Conservation (phyloP, 495 filamentous ascomycete species). For the Geopyxis carbonaria region DNA sequence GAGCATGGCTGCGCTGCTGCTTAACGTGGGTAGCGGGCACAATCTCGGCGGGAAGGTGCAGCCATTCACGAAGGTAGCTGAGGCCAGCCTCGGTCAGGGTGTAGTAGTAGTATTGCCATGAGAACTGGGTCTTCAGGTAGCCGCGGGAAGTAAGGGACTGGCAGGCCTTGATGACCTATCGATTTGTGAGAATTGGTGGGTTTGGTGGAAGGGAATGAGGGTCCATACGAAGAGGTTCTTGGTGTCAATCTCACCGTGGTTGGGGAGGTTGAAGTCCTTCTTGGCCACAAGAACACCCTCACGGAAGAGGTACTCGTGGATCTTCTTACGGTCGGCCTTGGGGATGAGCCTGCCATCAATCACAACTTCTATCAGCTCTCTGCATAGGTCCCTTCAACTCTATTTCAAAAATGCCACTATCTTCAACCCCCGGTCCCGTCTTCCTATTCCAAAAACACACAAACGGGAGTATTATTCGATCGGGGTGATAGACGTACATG, state of each 20-base stretch:
- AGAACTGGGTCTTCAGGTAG: conserved; percentile 98
- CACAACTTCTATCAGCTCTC: too few species aligned
- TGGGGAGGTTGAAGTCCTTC: conserved; percentile 91
- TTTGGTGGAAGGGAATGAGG: conserved; percentile 2
- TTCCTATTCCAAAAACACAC: too few species aligned
- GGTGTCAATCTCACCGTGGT: conserved; percentile 89
- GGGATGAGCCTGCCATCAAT: conserved; percentile 99
- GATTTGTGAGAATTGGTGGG: neutral
- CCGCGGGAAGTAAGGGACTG: conserved; percentile 96
- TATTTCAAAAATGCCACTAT: too few species aligned
- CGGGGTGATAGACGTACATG: conserved; percentile 1
- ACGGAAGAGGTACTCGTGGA: conserved; percentile 99
- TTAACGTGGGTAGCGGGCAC: conserved; percentile 99
- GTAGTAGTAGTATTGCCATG: conserved; percentile 99
- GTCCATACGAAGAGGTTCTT: conserved; percentile 72
- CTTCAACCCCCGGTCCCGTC: neutral
- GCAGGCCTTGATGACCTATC: conserved; percentile 82
- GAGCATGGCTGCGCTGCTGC: conserved; percentile 96
- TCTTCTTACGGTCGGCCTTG: conserved; percentile 99
- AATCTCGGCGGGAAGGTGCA: conserved; percentile 98
- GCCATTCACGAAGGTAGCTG: conserved; percentile 99
- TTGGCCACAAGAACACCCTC: conserved; percentile 98
- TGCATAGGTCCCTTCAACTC: too few species aligned
- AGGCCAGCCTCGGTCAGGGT: conserved; percentile 98
- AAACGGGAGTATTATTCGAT: too few species aligned